Percentiles rank a stretch among this genome's conserved stretches.
Conservation (phyloP, 371 early-diverging fungal genomes). For the Modicella reniformis region DNA sequence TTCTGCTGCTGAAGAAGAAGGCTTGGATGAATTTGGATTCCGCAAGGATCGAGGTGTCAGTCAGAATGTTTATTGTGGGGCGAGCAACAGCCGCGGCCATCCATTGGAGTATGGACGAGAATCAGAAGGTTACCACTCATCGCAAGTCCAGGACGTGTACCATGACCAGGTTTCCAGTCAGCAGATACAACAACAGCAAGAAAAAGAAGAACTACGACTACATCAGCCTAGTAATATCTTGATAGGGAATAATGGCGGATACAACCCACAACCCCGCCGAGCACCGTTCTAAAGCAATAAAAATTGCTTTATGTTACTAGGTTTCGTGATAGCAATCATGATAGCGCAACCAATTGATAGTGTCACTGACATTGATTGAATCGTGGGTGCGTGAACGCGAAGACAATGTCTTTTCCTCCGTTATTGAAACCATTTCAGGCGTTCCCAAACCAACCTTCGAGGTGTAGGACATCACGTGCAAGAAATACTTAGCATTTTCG, state of each 20-base stretch:
- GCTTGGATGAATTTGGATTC: constrained; percentile 27
- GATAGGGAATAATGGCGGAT: constrained; percentile 16
- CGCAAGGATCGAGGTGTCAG: constrained; percentile 31
- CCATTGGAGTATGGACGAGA: not conserved
- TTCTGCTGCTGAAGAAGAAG: constrained; percentile 20
- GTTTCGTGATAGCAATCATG: too few relatives aligned
- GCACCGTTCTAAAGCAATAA: constrained; percentile 3
- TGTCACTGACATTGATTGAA: too few relatives aligned
- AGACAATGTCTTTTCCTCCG: too few relatives aligned
- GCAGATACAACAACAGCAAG: not conserved
- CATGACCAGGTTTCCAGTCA: not conserved
- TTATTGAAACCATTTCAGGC: too few relatives aligned
- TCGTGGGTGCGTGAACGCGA: too few relatives aligned
- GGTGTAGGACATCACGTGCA: too few relatives aligned
- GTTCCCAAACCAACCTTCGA: too few relatives aligned
- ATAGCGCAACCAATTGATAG: too few relatives aligned
- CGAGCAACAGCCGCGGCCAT: not conserved
- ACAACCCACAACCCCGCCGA: constrained; percentile 28
- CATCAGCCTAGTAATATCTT: not conserved
- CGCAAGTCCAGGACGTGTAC: too few relatives aligned
- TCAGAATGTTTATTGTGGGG: not conserved
- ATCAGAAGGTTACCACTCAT: not conserved
- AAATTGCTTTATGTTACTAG: too few relatives aligned
- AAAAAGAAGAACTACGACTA: constrained; percentile 5
- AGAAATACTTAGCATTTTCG: too few relatives aligned